A percentile compares a stretch with the other conserved stretches of the same genome.
These are phyloP conservation scores for Kodamaea sp. DNA, from an alignment of 1,139 yeast species.

Conservation along the genomic window DNA sequence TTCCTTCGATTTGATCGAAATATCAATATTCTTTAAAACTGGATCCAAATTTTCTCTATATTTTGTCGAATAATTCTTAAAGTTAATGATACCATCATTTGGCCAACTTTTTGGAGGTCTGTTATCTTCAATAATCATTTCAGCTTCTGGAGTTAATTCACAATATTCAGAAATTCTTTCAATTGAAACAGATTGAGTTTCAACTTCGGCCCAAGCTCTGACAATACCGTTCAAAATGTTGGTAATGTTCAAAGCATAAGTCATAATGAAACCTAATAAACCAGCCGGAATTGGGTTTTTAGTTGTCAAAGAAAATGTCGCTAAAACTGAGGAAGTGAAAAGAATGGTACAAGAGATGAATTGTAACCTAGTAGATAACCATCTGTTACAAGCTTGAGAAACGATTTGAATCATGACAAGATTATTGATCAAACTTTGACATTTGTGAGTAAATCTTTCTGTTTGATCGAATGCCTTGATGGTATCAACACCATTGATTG, in stretches of 20 bases:
- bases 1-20: slow-evolving; percentile 23
- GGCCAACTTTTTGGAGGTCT: slow-evolving; percentile 27
- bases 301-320: slow-evolving; percentile 18
- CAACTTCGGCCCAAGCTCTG: slow-evolving; percentile 27
- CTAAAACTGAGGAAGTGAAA: slow-evolving; percentile 19
- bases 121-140: slow-evolving; percentile 19
- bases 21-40: slow-evolving; percentile 22
- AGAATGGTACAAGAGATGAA: slow-evolving; percentile 24
- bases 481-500: slow-evolving; percentile 30
- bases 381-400: slow-evolving; percentile 22
- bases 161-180: slow-evolving; percentile 29
- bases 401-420: slow-evolving; percentile 14
- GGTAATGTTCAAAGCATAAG: slow-evolving; percentile 24
- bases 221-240: slow-evolving; percentile 22
- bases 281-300: slow-evolving; percentile 21
- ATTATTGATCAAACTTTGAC: slow-evolving; percentile 15
- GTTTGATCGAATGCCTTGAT: slow-evolving; percentile 24
- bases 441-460: slow-evolving; percentile 21
- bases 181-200: slow-evolving; percentile 24
- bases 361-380: slow-evolving; percentile 28
- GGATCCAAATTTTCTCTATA: slow-evolving; percentile 28
- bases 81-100: slow-evolving; percentile 20
- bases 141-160: slow-evolving; percentile 25
- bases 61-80: slow-evolving; percentile 23
- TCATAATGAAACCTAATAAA: slow-evolving; percentile 28